Percentiles rank a stretch among this genome's conserved stretches.
Evolutionary conservation across 371 early-diverging fungal species (phyloP).

Genomic region (Homolaphlyctis polyrhiza): DNA sequence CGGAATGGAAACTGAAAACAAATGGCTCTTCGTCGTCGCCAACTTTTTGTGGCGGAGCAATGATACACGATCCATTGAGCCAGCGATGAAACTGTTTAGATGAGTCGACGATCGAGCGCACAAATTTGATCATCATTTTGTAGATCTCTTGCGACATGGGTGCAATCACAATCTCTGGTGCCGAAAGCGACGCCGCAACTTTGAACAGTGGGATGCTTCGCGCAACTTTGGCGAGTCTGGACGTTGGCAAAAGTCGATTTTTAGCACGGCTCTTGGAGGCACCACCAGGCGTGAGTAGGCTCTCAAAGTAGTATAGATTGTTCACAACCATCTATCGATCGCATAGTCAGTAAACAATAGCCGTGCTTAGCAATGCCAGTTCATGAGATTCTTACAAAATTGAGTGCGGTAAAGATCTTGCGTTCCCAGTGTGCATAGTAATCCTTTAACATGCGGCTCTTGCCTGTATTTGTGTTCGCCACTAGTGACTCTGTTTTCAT

Average conservation of each 20-base stretch:
- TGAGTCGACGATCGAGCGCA: constrained; percentile 47
- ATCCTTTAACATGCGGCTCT: constrained; percentile 42
- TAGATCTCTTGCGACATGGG: constrained; percentile 50
- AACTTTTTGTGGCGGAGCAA: constrained; percentile 47
- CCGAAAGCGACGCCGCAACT: constrained; percentile 48
- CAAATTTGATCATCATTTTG: constrained; percentile 51
- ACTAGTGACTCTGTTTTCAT: constrained; percentile 59
- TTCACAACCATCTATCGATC: constrained; percentile 43
- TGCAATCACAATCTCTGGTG: constrained; percentile 51
- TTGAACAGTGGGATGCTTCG: constrained; percentile 37
- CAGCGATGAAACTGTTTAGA: constrained; percentile 56
- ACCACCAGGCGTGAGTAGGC: constrained; percentile 11
- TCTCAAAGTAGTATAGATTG: constrained; percentile 43
- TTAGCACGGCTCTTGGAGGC: background rate
- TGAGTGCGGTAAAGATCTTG: constrained; percentile 43
- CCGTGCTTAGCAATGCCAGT: background rate
- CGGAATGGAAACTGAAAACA: constrained; percentile 49
- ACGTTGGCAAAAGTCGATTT: background rate
- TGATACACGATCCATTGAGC: constrained; percentile 53
- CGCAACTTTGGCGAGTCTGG: constrained; percentile 1
- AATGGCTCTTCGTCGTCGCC: constrained; percentile 48
- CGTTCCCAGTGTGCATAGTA: constrained; percentile 55
- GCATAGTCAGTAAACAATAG: background rate
- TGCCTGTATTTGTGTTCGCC: constrained; percentile 54
- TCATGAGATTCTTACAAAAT: constrained; percentile 29